These are phyloP conservation scores for Talaromyces trachyspermus DNA, from an alignment of 495 filamentous ascomycete species.

Conservation along the genomic window DNA sequence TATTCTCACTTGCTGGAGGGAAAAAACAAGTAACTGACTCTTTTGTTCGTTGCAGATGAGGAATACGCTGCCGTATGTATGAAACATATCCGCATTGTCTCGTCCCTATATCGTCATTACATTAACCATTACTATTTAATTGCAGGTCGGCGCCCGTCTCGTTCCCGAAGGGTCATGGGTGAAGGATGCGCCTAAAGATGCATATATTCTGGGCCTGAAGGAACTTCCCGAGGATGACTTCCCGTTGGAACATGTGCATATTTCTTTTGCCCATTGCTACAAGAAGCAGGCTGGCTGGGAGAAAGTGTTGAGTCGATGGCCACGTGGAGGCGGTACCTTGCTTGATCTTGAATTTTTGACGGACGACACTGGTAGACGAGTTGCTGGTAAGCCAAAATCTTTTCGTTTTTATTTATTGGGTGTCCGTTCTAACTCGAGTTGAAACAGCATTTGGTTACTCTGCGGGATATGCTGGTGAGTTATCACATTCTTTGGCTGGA, in stretches of 20 bases:
- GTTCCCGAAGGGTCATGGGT: conserved; percentile 78
- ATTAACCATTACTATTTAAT: not conserved
- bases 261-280: conserved; percentile 81
- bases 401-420: conserved; percentile 23
- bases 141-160: conserved; percentile 59
- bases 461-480: conserved; percentile 66
- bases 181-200: conserved; percentile 59
- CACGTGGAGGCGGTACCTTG: conserved; percentile 73
- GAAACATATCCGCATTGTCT: too few species aligned
- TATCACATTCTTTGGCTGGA: not conserved
- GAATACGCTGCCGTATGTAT: conserved; percentile 46
- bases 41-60: conserved; percentile 26
- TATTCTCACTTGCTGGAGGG: not conserved
- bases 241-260: conserved; percentile 77
- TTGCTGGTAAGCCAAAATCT: conserved; percentile 45
- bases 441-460: conserved; percentile 61
- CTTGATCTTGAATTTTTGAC: conserved; percentile 90
- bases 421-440: not conserved
- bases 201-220: conserved; percentile 89
- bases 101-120: not conserved
- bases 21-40: too few species aligned
- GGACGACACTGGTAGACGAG: conserved; percentile 67
- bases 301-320: conserved; percentile 70
- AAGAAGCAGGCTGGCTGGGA: conserved; percentile 87
- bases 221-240: conserved; percentile 86